phyloP scores from a whole-genome alignment of 306 rosid species.

The Nissolia schottii region DNA sequence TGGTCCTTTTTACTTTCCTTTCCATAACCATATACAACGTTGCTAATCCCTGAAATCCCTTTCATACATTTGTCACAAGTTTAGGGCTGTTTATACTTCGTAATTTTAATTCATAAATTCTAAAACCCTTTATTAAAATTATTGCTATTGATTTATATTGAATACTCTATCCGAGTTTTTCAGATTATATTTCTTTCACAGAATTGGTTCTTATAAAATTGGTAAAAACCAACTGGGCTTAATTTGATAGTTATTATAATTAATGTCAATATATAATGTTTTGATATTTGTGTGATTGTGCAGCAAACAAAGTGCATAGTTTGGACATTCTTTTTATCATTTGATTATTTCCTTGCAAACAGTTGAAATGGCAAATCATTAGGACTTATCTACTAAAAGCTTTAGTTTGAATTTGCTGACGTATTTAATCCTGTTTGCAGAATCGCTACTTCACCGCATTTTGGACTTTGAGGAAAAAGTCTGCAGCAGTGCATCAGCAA shows the following conservation, averaged over 20 bases:
- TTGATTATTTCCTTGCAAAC: neutral
- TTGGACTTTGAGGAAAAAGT: constrained; percentile 81
- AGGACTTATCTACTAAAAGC: neutral
- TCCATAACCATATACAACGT: neutral
- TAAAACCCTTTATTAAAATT: neutral
- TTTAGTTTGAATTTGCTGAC: constrained; percentile 7
- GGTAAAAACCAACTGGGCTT: neutral
- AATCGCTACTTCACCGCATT: constrained; percentile 82
- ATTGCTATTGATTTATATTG: neutral
- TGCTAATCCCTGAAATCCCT: neutral
- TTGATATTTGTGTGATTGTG: too few relatives aligned
- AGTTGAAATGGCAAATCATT: neutral
- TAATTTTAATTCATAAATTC: neutral
- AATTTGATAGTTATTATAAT: neutral
- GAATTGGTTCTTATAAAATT: neutral
- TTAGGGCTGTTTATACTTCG: neutral
- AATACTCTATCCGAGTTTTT: neutral
- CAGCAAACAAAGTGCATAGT: neutral
- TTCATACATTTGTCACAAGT: neutral
- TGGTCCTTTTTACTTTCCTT: neutral
- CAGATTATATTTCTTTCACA: neutral
- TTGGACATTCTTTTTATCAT: neutral
- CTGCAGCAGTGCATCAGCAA: constrained; percentile 27
- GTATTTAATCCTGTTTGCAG: constrained; percentile 43
- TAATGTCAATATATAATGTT: neutral